Evolutionary conservation across 2,329 filamentous ascomycete species (phyloP).

Genomic region (Ambrosiella beaveri): DNA sequence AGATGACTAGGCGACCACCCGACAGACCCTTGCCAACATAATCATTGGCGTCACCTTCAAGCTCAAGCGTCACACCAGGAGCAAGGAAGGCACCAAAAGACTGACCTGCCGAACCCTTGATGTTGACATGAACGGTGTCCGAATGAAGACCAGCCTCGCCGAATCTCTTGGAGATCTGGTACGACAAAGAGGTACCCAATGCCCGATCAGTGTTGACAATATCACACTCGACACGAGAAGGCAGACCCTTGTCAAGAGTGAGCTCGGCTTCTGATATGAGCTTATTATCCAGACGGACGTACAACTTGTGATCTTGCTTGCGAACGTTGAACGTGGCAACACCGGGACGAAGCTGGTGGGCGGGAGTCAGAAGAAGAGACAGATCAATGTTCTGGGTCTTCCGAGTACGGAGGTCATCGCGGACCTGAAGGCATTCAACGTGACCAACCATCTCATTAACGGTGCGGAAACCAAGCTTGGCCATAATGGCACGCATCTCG

Average conservation of each 20-base stretch:
- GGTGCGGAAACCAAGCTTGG: conserved; percentile 80
- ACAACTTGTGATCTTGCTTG: conserved; percentile 90
- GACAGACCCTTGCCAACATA: conserved; percentile 94
- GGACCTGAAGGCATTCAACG: conserved; percentile 69
- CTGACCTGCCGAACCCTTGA: conserved; percentile 89
- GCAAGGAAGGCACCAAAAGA: conserved; percentile 92
- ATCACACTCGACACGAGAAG: conserved; percentile 85
- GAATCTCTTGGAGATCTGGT: conserved; percentile 86
- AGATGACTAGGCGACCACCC: conserved; percentile 81
- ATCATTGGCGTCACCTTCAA: conserved; percentile 91
- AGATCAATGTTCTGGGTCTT: conserved; percentile 91
- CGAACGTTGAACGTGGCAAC: conserved; percentile 95
- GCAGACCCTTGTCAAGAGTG: conserved; percentile 83
- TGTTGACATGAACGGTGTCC: conserved; percentile 90
- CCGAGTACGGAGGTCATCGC: conserved; percentile 69
- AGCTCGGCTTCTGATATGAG: conserved; percentile 89
- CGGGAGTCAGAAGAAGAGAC: conserved; percentile 80
- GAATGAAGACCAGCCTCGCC: conserved; percentile 76
- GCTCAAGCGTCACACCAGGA: conserved; percentile 80
- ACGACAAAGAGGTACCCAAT: conserved; percentile 83
- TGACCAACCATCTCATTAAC: conserved; percentile 97
- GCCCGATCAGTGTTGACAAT: conserved; percentile 93
- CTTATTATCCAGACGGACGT: conserved; percentile 90
- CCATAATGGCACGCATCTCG: conserved; percentile 93
- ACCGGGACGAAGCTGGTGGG: conserved; percentile 85